Evolutionary conservation across 129 eudicot species (phyloP), one percentile per base, ranked within the genome.

Genomic region (Lactuca saligna): DNA sequence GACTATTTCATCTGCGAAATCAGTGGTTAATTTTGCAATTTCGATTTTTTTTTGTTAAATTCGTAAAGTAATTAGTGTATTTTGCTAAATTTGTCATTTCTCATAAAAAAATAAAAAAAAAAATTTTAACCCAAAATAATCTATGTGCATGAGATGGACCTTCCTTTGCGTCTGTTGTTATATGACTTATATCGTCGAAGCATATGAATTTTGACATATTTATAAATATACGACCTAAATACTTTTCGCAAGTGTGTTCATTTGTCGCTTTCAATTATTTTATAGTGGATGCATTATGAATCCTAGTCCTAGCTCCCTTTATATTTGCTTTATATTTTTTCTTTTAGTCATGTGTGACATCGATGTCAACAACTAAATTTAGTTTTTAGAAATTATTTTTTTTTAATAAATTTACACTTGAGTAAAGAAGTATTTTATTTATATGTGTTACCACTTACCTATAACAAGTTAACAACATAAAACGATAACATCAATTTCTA

Each of bases 251-350:
- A 2, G 15, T 46, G 51, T 46, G 15, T 42, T 17, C 8, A 44
- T 17, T 31, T 17, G 69, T 63, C 69, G 3, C 48, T 63, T 63
- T 63, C 69, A 63, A 41, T 17, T 63, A 17, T 63, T 63, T 39
- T 63, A 44, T 9, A 63, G 54, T 63, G 69, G 69, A 48, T 63
- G 48, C 69, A 42, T 44, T 4, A 63, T 42, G 54, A 63, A 44
- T 42, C 54, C 54, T 63, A 63, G 69, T 48, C 69, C 69, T 29
- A 8, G 35, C 48, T 29, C 44, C 17, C 55, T 13, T 25, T 63
- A 63, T 20, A 17, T 63, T 42, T 63, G 38, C 3, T n/a, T 29
- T 48, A 31, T 12, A 7, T 1, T 10, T 48, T 13, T 42, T 41
- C 44, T 39, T 39, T 46, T 46, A 46, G 51, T 46, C 51, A 46